These are phyloP conservation scores for Hordeum marinum DNA, from an alignment of 176 grass and related monocot genomes.

Conservation along the genomic window DNA sequence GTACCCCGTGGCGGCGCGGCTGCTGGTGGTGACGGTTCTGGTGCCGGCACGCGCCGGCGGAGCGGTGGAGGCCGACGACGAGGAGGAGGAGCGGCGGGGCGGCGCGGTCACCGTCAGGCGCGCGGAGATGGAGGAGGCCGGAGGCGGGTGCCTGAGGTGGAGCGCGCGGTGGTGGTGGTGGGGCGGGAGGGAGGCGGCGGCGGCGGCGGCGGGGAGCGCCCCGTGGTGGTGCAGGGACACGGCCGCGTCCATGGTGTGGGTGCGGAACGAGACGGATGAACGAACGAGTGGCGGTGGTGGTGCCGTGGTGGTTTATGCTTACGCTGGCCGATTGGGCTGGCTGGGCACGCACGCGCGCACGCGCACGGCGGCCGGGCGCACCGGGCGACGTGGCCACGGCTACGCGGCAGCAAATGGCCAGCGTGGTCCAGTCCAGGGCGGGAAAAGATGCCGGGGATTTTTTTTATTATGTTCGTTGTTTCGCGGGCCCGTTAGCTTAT, in stretches of 20 bases:
- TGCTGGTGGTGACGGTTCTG: neutral
- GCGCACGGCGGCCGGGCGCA: neutral
- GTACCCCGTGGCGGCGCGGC: conserved; percentile 43
- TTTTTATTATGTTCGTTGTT: neutral
- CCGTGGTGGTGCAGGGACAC: conserved; percentile 35
- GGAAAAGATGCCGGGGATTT: neutral
- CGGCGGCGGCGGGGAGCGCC: neutral
- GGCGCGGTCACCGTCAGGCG: neutral
- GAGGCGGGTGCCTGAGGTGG: neutral
- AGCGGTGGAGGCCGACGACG: neutral
- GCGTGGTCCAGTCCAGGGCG: neutral
- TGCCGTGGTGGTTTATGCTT: neutral
- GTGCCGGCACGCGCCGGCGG: neutral
- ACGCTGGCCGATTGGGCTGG: neutral
- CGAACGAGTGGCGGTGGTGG: neutral
- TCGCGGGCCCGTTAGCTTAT: neutral
- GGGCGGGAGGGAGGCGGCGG: conserved; percentile 1
- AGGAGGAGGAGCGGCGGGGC: neutral
- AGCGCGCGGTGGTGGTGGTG: neutral
- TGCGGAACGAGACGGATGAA: neutral
- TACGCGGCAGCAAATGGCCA: neutral
- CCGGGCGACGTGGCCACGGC: neutral
- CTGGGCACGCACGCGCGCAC: neutral
- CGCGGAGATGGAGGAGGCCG: neutral
- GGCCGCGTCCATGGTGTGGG: conserved; percentile 26